Conservation (phyloP, 805 yeast species). For the Ogataea nakhonphanomensis region DNA sequence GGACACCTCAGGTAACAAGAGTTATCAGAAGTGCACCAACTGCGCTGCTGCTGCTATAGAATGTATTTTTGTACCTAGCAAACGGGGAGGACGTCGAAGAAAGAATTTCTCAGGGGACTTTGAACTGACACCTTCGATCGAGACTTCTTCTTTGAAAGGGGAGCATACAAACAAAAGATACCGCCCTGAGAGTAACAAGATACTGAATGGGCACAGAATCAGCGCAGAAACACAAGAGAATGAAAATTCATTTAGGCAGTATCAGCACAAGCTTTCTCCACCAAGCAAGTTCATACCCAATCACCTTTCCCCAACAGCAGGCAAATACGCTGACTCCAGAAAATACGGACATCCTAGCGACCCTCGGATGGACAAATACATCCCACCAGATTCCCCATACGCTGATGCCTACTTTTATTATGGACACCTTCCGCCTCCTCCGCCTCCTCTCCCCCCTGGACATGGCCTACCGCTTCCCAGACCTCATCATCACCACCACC, state of each 20-base stretch:
- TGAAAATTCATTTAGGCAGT: too few species aligned
- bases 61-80: conserved; percentile 55
- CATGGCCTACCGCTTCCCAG: not conserved
- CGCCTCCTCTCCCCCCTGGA: conserved; percentile 4
- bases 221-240: too few species aligned
- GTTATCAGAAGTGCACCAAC: conserved; percentile 43
- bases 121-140: not conserved
- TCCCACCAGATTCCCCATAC: not conserved
- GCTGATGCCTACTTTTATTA: conserved; percentile 10
- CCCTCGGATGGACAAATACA: not conserved
- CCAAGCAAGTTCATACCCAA: not conserved
- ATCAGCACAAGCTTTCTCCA: too few species aligned
- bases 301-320: conserved; percentile 3
- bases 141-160: conserved; percentile 1
- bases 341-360: not conserved
- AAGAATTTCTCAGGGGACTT: conserved; percentile 21
- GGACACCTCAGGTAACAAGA: conserved; percentile 4
- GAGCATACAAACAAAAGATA: conserved; percentile 1
- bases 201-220: too few species aligned
- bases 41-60: conserved; percentile 43
- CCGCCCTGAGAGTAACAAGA: not conserved
- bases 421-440: conserved; percentile 7
- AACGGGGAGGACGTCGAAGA: conserved; percentile 54
- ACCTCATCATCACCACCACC: conserved; percentile 1
- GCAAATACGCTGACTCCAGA: not conserved